These are phyloP conservation scores for Plenodomus tracheiphilus DNA, from an alignment of 2,329 filamentous ascomycete genomes.

Conservation along the genomic window DNA sequence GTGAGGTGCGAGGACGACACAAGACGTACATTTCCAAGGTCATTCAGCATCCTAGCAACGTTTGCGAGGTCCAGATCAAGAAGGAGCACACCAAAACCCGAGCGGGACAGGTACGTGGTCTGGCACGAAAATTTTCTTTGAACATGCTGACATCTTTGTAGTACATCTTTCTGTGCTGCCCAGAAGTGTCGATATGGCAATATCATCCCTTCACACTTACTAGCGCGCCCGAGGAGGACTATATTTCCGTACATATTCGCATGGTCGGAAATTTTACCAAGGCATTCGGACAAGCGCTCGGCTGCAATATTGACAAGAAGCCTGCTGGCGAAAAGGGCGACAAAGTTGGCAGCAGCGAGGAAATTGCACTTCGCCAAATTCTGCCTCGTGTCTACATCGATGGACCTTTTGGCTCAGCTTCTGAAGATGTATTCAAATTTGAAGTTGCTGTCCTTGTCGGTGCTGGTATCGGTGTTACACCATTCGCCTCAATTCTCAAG, in stretches of 20 bases:
- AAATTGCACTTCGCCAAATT: conserved; percentile 72
- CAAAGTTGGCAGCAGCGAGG: conserved; percentile 64
- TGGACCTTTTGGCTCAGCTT: conserved; percentile 82
- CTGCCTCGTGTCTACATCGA: conserved; percentile 81
- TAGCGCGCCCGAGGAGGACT: conserved; percentile 85
- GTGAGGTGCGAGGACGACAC: conserved; percentile 78
- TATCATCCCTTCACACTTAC: conserved; percentile 88
- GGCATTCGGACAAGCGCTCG: conserved; percentile 68
- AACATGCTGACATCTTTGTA: conserved; percentile 25
- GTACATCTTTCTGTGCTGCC: conserved; percentile 89
- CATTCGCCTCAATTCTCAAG: conserved; percentile 64
- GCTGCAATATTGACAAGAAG: conserved; percentile 71
- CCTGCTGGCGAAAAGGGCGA: conserved; percentile 48
- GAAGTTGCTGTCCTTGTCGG: conserved; percentile 56
- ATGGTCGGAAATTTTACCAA: conserved; percentile 82
- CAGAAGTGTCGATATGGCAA: conserved; percentile 83
- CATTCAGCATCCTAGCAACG: conserved; percentile 85
- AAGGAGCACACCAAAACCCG: conserved; percentile 82
- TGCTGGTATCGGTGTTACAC: conserved; percentile 57
- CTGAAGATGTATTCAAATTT: conserved; percentile 81
- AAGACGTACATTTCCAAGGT: conserved; percentile 88
- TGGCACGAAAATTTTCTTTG: not conserved
- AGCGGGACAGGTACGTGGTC: conserved; percentile 63
- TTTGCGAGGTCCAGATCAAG: conserved; percentile 90
- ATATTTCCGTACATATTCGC: conserved; percentile 84